phyloP scores from a whole-genome alignment of 306 rosid species.

The Begonia peltatifolia region DNA sequence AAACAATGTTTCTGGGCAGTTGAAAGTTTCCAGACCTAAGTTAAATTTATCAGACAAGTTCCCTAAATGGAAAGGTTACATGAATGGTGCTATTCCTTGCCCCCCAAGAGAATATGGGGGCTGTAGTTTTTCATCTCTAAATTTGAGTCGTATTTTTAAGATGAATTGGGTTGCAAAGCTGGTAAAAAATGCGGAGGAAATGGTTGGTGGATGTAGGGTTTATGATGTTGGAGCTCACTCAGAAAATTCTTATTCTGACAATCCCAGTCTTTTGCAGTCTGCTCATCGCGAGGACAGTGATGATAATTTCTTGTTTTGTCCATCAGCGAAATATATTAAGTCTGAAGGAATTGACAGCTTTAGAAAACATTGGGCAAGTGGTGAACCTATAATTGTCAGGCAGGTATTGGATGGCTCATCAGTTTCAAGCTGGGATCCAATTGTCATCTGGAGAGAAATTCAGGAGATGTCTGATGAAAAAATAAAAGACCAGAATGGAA shows the following conservation, averaged over 20 bases:
- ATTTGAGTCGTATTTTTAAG: constrained; percentile 84
- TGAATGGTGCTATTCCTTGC: constrained; percentile 65
- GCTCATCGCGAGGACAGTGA: constrained; percentile 45
- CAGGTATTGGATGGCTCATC: constrained; percentile 73
- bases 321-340: constrained; percentile 58
- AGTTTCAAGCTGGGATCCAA: constrained; percentile 78
- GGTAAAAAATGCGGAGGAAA: constrained; percentile 92
- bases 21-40: constrained; percentile 27
- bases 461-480: constrained; percentile 64
- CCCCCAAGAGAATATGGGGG: constrained; percentile 92
- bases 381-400: constrained; percentile 67
- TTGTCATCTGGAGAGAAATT: constrained; percentile 70
- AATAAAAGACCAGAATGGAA: constrained; percentile 48
- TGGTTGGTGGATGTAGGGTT: constrained; percentile 83
- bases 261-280: constrained; percentile 33
- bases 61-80: constrained; percentile 65
- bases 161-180: constrained; percentile 99
- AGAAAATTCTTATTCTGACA: constrained; percentile 21
- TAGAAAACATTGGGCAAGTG: constrained; percentile 76
- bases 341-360: constrained; percentile 56
- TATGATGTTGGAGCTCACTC: constrained; percentile 17
- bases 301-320: constrained; percentile 58
- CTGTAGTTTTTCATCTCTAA: constrained; percentile 56
- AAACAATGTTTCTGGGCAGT: constrained; percentile 24
- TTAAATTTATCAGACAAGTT: constrained; percentile 34